phyloP scores from a whole-genome alignment of 805 yeast species.

The Hanseniaspora nectarophila region DNA sequence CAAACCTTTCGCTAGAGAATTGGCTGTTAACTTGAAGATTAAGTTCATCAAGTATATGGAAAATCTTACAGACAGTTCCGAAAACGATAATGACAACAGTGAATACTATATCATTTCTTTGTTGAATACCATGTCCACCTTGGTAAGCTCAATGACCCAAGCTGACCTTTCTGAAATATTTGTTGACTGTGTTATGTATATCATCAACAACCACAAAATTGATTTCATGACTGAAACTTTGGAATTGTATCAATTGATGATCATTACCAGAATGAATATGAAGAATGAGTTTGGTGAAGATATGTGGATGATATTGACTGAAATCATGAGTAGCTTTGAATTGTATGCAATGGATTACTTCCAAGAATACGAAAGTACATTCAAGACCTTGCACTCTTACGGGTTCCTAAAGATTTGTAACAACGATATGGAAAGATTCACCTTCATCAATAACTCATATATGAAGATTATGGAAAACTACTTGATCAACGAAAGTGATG shows the following conservation, averaged over 20 bases:
- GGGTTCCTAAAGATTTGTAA: conserved; percentile 33
- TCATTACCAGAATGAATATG: conserved; percentile 38
- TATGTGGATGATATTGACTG: conserved; percentile 42
- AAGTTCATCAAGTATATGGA: conserved; percentile 41
- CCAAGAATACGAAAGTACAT: conserved; percentile 44
- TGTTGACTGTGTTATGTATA: conserved; percentile 47
- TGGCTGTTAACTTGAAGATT: conserved; percentile 46
- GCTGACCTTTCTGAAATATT: conserved; percentile 44
- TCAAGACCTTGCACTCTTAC: conserved; percentile 40
- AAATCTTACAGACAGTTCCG: conserved; percentile 25
- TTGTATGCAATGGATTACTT: conserved; percentile 50
- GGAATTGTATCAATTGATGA: conserved; percentile 48
- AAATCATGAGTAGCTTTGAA: conserved; percentile 42
- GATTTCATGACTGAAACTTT: conserved; percentile 51
- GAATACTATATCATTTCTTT: conserved; percentile 59
- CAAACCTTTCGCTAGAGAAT: conserved; percentile 71
- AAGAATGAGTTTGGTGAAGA: conserved; percentile 37
- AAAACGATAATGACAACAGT: conserved; percentile 42
- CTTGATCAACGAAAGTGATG: conserved; percentile 21
- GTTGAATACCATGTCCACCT: conserved; percentile 60
- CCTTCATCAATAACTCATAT: conserved; percentile 23
- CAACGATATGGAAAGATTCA: conserved; percentile 19
- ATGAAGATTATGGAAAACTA: conserved; percentile 19
- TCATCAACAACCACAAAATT: conserved; percentile 46
- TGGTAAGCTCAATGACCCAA: conserved; percentile 53